phyloP scores from a whole-genome alignment of 106 monocot genomes.

The Narthecium ossifragum region DNA sequence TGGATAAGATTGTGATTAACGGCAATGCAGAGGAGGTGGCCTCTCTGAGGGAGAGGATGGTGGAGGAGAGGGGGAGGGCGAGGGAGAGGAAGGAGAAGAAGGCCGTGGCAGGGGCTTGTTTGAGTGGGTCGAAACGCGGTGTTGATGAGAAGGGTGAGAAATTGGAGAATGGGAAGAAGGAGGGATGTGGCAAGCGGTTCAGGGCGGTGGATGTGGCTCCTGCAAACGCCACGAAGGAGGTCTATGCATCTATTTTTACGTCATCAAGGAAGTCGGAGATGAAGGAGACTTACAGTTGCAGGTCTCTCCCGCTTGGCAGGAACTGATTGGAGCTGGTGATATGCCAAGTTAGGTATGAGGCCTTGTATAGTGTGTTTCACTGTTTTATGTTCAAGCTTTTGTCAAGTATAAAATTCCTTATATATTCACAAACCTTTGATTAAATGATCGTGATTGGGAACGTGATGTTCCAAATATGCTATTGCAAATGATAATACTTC shows the following conservation, averaged over 20 bases:
- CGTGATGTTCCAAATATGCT: too few species aligned
- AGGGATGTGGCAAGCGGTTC: constrained; percentile 44
- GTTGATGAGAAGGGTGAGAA: constrained; percentile 15
- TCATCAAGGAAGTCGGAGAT: constrained; percentile 70
- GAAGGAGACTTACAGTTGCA: constrained; percentile 81
- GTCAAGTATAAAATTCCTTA: too few species aligned
- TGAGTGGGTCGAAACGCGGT: constrained; percentile 34
- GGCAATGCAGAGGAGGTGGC: constrained; percentile 73
- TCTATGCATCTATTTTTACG: constrained; percentile 92
- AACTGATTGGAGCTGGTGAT: constrained; percentile 62
- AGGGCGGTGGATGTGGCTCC: constrained; percentile 68
- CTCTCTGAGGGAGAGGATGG: constrained; percentile 72
- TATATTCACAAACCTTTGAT: too few species aligned
- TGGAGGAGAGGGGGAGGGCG: constrained; percentile 68
- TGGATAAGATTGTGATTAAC: constrained; percentile 80
- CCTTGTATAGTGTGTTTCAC: too few species aligned
- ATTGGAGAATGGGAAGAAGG: constrained; percentile 40
- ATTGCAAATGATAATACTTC: too few species aligned
- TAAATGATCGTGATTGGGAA: too few species aligned
- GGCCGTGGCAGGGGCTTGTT: constrained; percentile 6
- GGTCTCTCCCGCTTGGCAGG: constrained; percentile 86
- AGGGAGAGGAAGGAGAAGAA: constrained; percentile 72
- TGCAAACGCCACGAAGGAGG: constrained; percentile 73
- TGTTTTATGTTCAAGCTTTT: too few species aligned
- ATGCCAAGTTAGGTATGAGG: too few species aligned